Evolutionary conservation across 148 eudicot species (phyloP), one percentile per base, ranked within the genome.

Genomic region (Arctostaphylos glauca): DNA sequence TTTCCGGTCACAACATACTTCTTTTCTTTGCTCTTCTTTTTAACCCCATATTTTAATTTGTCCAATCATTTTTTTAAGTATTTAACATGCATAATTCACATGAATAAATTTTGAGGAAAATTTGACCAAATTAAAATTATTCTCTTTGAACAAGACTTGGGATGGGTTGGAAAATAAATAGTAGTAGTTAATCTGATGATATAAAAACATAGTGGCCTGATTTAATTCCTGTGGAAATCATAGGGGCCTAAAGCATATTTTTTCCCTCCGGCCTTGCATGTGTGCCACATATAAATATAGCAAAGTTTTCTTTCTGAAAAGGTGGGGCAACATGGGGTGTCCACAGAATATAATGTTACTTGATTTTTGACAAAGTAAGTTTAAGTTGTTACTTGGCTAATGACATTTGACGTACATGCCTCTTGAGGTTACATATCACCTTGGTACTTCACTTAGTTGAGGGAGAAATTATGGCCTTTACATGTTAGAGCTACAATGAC

Each of bases 401-500:
- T 0, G 76, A 73, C 49, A 46, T 16, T 46, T 44, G 50, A 18
- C 21, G 5, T 44, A 6, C 50, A 19, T 46, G 25, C 13, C 50
- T 46, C 21, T 44, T 73, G 25, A 46, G 52, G 5, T 18, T 46
- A 46, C 23, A 73, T 16, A 44, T 46, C 31, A 73, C 25, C 76
- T 73, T 50, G 41, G 78, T 23, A 38, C 3, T 16, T 75, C 43
- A 49, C 56, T 50, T 52, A 21, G 58, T 75, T 50, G 58, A 25
- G 53, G 78, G 58, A 75, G 78, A 48, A 75, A 74, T 74, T 13
- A 44, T 41, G 49, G 46, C 47, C 43, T 71, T 25, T 73, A 47
- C 76, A 47, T 73, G 25, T 74, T 19, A 72, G 76, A 48, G 77
- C 77, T 47, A 73, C 47, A 53, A 47, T 73, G 19, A 48, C 31